Conservation (phyloP, 768 basidiomycete genomes). For the Ramaria rubella region DNA sequence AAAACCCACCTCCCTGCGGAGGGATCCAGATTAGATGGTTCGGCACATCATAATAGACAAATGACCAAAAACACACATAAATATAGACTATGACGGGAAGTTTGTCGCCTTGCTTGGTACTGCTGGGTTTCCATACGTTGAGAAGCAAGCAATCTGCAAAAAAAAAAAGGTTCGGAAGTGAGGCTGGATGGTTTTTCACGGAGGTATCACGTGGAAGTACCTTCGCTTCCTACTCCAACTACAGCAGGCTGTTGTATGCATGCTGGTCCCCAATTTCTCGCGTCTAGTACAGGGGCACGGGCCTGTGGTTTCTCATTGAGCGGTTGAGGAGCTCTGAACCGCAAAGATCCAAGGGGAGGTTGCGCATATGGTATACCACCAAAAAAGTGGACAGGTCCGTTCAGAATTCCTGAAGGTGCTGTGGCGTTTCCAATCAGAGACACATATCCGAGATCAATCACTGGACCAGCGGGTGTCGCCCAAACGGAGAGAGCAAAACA, state of each 20-base stretch:
- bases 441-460: conserved; percentile 36
- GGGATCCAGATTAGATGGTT: background rate
- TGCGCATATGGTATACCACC: conserved; percentile 51
- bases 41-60: no score
- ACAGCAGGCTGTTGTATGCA: conserved; percentile 43
- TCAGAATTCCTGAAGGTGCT: conserved; percentile 28
- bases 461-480: conserved; percentile 21
- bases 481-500: background rate
- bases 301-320: conserved; percentile 28
- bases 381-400: conserved; percentile 36
- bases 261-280: conserved; percentile 38
- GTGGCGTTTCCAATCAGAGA: conserved; percentile 36
- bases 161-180: background rate
- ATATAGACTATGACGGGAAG: conserved; percentile 41
- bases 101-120: conserved; percentile 26
- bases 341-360: conserved; percentile 42
- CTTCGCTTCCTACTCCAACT: conserved; percentile 41
- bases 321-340: conserved; percentile 34
- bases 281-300: conserved; percentile 29
- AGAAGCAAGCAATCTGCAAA: conserved; percentile 36
- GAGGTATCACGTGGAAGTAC: conserved; percentile 17
- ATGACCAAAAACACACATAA: conserved; percentile 24
- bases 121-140: conserved; percentile 38
- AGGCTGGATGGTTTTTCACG: background rate
- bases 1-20: conserved; percentile 38